Conservation (phyloP, 305 asterid species). For the Solanum hybrid region DNA sequence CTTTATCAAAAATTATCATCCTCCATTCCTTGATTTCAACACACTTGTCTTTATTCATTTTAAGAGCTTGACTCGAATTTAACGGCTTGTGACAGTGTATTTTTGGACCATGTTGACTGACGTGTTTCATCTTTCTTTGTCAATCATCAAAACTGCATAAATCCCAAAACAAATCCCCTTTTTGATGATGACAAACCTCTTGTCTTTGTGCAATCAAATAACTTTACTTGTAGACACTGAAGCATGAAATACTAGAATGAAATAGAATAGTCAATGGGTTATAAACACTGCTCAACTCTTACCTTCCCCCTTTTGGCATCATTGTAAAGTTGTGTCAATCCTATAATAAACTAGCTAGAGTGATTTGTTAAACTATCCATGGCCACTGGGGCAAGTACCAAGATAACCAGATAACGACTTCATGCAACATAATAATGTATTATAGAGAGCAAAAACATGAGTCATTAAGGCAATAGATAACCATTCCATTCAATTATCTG, state of each 20-base stretch:
- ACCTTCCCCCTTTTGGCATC: neutral
- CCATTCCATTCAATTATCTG: neutral
- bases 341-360: neutral
- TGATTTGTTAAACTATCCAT: neutral
- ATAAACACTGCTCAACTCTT: no score
- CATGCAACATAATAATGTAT: neutral
- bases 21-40: neutral
- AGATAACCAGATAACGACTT: neutral
- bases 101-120: neutral
- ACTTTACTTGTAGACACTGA: neutral
- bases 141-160: neutral
- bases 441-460: neutral
- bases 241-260: neutral
- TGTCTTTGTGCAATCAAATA: neutral
- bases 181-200: neutral
- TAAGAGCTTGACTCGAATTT: neutral
- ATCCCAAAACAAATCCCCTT: neutral
- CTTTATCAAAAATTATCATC: no score
- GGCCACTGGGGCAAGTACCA: neutral
- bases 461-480: neutral
- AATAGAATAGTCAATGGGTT: neutral
- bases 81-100: neutral
- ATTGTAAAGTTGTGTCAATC: neutral
- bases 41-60: neutral
- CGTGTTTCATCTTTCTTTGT: neutral